phyloP scores from a whole-genome alignment of 2,329 filamentous ascomycete genomes.

The Sclerotiophoma versabilis region DNA sequence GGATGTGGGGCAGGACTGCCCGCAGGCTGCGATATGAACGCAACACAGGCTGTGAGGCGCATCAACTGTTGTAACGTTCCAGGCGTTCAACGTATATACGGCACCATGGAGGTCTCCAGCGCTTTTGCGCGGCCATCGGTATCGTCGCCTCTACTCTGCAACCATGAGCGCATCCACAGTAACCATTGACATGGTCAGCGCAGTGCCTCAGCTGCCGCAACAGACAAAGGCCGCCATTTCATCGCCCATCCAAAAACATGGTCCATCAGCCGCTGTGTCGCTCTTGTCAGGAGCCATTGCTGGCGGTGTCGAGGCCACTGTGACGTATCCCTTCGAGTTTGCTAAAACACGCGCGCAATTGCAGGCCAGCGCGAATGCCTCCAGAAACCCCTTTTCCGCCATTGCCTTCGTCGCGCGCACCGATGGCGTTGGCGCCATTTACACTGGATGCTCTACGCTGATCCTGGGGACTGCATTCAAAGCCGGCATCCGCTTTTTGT shows the following conservation, averaged over 20 bases:
- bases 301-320: constrained; percentile 60
- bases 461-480: constrained; percentile 44
- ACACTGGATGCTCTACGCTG: constrained; percentile 41
- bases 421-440: constrained; percentile 40
- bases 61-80: not conserved
- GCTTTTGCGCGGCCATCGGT: not conserved
- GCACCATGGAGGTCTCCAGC: not conserved
- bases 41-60: not conserved
- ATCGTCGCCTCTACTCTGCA: not conserved
- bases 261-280: constrained; percentile 40
- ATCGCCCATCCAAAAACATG: constrained; percentile 1
- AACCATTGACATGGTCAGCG: not conserved
- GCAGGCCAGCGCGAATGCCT: constrained; percentile 8
- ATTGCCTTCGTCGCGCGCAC: constrained; percentile 26
- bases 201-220: not conserved
- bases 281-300: constrained; percentile 60
- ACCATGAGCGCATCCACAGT: constrained; percentile 1
- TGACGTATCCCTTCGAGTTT: constrained; percentile 52
- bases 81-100: not conserved
- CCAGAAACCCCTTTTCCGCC: constrained; percentile 31
- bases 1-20: not conserved
- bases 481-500: constrained; percentile 41
- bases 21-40: not conserved
- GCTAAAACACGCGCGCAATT: constrained; percentile 45
- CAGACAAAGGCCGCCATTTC: not conserved